Evolutionary conservation across 2,329 filamentous ascomycete genomes (phyloP), one percentile per base, ranked within the genome.

Genomic region (Paracoccidioides brasiliensis): DNA sequence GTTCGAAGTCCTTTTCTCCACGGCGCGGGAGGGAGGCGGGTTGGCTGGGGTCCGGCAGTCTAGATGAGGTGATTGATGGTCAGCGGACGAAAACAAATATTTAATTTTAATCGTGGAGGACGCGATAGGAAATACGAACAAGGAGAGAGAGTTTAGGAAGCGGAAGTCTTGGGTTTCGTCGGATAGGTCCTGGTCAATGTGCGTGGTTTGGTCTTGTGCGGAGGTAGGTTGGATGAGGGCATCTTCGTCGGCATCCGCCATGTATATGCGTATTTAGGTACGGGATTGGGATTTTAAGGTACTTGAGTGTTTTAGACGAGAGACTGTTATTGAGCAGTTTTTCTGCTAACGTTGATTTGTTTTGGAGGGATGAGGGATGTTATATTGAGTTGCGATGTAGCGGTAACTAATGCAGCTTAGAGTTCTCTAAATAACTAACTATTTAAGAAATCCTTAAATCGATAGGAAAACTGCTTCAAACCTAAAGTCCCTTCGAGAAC

Each of bases 1-100:
- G 84, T 72, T 97, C 93, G 69, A 96, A 98, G 73, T 98, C 93
- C 71, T 98, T 98, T 69, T 95, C 90, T 58, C 93, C 93, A 60
- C 90, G 88, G 61, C 91, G 90, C 40, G 95, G 89, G 9, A 90
- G 79, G 63, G 82, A 63, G 14, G 68, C 59, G n/a, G 58, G 51
- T 56, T 70, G 63, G 33, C 64, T 62, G 32, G 64, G 58, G 42
- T 70, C 69, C 50, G 68, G 62, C 45, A 70, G 61, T 35, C 49
- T 52, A 41, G 15, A 32, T 44, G 22, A 9, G 53, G 14, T 38
- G 38, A n/a, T 22, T 35, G 10, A 57, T 41, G 40, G 15, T 30
- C 8, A 41, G 35, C 37, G 22, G 49, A 3, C 9, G 3, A 10
- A 14, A 10, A 14, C 3, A 14, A 5, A 3, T 45, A 5, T 12